Evolutionary conservation across 352 stramenopile genomes (phyloP).

Genomic region (Globisporangium paddicum): DNA sequence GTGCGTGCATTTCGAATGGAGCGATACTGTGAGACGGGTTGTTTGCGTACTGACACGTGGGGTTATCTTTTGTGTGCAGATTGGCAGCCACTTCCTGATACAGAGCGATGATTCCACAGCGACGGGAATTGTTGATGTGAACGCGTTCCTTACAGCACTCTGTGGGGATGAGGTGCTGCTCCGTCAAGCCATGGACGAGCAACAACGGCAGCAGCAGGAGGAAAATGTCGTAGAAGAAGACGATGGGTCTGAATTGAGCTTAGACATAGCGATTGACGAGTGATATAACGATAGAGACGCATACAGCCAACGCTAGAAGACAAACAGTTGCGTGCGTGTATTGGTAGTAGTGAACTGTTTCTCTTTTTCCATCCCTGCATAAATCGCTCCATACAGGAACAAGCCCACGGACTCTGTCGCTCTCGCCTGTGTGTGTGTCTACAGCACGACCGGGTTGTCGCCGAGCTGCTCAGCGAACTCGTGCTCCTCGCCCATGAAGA

Average conservation of each 20-base stretch:
- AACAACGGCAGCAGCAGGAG: neutral
- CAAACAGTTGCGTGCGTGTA: constrained; percentile 6
- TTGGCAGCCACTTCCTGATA: constrained; percentile 29
- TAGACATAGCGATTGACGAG: neutral
- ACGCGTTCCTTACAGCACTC: constrained; percentile 30
- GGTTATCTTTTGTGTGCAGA: constrained; percentile 15
- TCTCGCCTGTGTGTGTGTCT: constrained; percentile 17
- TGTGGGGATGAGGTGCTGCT: constrained; percentile 22
- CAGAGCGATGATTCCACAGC: neutral
- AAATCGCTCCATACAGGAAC: neutral
- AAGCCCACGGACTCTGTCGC: neutral
- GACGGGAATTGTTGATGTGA: constrained; percentile 29
- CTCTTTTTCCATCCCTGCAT: neutral
- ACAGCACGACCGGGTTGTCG: constrained; percentile 79
- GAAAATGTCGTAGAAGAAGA: neutral
- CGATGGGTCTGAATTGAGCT: neutral
- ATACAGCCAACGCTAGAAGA: neutral
- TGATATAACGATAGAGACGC: neutral
- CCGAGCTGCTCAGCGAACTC: constrained; percentile 89
- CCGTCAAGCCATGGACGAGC: neutral
- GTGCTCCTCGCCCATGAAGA: constrained; percentile 93
- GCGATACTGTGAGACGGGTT: neutral
- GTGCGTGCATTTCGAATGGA: constrained; percentile 15
- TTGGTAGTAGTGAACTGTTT: constrained; percentile 3
- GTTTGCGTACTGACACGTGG: neutral